Conservation (phyloP, 148 eudicot species). For the Fagopyrum esculentum region DNA sequence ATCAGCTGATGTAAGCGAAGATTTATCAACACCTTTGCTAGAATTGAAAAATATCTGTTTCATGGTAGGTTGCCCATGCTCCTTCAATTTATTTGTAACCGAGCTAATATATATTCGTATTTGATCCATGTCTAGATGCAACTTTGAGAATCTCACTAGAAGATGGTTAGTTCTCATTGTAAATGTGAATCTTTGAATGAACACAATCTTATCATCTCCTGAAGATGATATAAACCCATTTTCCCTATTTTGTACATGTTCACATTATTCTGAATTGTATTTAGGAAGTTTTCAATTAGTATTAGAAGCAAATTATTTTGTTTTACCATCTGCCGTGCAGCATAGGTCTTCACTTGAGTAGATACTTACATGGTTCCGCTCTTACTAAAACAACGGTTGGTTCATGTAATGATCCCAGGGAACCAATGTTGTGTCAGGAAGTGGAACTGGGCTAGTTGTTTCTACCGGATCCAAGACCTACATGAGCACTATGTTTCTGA, state of each 20-base stretch:
- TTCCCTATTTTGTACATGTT: no score
- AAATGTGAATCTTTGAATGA: not conserved
- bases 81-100: constrained; percentile 2
- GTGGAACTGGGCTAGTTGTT: constrained; percentile 40
- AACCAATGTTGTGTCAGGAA: constrained; percentile 44
- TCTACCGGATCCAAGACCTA: constrained; percentile 46
- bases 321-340: not conserved
- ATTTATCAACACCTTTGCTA: constrained; percentile 35
- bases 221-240: no score
- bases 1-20: constrained; percentile 39
- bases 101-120: not conserved
- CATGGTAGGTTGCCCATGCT: constrained; percentile 28
- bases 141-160: not conserved
- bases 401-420: constrained; percentile 25
- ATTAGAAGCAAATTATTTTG: no score
- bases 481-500: constrained; percentile 46
- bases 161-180: not conserved
- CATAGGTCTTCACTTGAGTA: not conserved
- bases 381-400: not conserved
- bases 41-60: constrained; percentile 48
- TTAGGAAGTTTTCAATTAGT: no score
- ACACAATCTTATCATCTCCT: not conserved
- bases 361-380: not conserved
- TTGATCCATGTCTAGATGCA: not conserved
- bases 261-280: no score